Evolutionary conservation across 2,329 filamentous ascomycete genomes (phyloP).

Genomic region (Penicillium decumbens): DNA sequence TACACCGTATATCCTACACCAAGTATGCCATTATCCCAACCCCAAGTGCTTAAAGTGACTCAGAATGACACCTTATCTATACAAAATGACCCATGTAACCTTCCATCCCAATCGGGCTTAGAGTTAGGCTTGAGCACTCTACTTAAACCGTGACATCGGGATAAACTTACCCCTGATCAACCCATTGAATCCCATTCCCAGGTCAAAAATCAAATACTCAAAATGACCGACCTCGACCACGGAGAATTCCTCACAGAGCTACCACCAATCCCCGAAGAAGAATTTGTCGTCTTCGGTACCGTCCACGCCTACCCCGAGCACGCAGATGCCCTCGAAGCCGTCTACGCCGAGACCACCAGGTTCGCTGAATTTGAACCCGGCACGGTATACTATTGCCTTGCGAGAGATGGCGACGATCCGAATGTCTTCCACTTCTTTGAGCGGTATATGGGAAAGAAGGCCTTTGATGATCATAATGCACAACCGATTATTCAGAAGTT

Average conservation of each 20-base stretch:
- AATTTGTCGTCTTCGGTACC: conserved; percentile 11
- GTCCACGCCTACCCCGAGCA: conserved; percentile 10
- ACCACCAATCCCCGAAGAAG: conserved; percentile 4
- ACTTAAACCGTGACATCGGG: neutral
- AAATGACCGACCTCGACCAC: neutral
- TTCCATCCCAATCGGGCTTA: neutral
- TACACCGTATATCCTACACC: neutral
- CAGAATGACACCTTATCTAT: neutral
- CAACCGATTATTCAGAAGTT: conserved; percentile 14
- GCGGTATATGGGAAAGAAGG: conserved; percentile 4
- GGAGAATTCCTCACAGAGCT: conserved; percentile 6
- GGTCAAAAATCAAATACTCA: neutral
- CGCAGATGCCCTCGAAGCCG: conserved; percentile 11
- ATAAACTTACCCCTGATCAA: neutral
- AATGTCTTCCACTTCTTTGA: conserved; percentile 12
- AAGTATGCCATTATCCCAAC: neutral
- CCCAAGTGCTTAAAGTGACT: neutral
- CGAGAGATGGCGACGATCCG: conserved; percentile 2
- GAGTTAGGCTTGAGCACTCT: neutral
- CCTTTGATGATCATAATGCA: conserved; percentile 10
- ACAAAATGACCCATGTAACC: neutral
- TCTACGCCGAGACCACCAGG: conserved; percentile 12
- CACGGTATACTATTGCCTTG: conserved; percentile 10
- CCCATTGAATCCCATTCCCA: neutral
- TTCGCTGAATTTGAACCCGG: conserved; percentile 10